A percentile compares a stretch with the other conserved stretches of the same genome.
Conservation (phyloP, 2,329 filamentous ascomycete genomes). For the Thielaviopsis musarum region DNA sequence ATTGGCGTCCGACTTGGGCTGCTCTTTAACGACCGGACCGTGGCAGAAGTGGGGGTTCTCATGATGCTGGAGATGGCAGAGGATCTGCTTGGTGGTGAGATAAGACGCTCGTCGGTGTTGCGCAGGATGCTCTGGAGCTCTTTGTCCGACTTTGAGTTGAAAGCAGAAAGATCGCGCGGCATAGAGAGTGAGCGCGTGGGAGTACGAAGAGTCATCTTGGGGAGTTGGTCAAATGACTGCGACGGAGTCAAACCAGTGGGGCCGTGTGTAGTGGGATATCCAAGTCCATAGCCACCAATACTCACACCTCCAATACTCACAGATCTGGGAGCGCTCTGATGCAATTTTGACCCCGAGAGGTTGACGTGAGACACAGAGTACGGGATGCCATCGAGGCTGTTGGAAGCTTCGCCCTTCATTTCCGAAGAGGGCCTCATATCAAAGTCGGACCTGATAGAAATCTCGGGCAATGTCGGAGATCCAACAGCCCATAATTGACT, state of each 20-base stretch:
- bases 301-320: not conserved
- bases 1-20: slow-evolving; percentile 6
- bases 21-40: slow-evolving; percentile 1
- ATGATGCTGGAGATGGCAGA: slow-evolving; percentile 6
- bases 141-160: slow-evolving; percentile 22
- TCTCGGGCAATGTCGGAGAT: slow-evolving; percentile 6
- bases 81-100: not conserved
- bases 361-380: not conserved
- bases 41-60: slow-evolving; percentile 4
- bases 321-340: not conserved
- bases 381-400: not conserved
- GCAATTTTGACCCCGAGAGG: not conserved
- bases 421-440: not conserved
- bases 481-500: slow-evolving; percentile 2
- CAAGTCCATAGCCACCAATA: not conserved
- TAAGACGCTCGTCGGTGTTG: slow-evolving; percentile 34
- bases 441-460: not conserved
- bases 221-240: not conserved
- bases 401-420: not conserved
- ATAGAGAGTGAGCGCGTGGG: not conserved
- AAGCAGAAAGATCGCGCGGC: not conserved
- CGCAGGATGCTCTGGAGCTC: slow-evolving; percentile 34
- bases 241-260: not conserved
- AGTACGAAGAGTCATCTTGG: not conserved
- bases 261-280: not conserved